Evolutionary conservation across 2,329 filamentous ascomycete genomes (phyloP), one percentile per base, ranked within the genome.

Genomic region (Amauroascus verrucosus): DNA sequence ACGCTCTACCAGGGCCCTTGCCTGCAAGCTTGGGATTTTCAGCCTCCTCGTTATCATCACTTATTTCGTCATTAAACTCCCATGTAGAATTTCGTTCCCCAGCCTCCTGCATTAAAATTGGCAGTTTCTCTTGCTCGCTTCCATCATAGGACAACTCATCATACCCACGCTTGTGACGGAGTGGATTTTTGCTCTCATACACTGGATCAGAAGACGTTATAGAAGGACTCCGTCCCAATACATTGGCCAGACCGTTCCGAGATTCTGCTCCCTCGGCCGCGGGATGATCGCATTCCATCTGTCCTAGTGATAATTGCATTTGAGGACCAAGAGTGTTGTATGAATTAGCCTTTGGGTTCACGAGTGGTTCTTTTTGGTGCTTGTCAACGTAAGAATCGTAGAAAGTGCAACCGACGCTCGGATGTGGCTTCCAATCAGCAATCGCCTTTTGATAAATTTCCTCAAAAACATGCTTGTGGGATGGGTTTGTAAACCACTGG

Each of bases 401-500:
- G 11, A 28, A 5, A 2, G 5, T 14, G n/a, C 8, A 11, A 8
- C 32, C 16, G 14, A 14, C 16, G 6, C 8, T 20, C 11, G 44
- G 35, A 60, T 67, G 67, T n/a, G 76, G 77, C 51, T 64, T 63
- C 79, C 79, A 82, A 51, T 73, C 67, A 32, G 64, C 62, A 53
- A 75, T 72, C 0, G 75, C 71, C 37, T 71, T 68, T 53, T 70
- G 49, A 58, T 82, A 82, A 2, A 78, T 63, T 1, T 68, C 70
- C 28, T 77, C 68, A 52, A 79, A 74, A 16, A 75, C 70, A 13
- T 62, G 62, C 18, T 65, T 69, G 61, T 79, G 74, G 7, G 64
- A 59, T n/a, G 67, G 63, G 59, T 78, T 75, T 1, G 72, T 72
- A 59, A 84, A 79, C 81, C 80, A 84, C 8, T 60, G 53, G 63